Evolutionary conservation across 352 stramenopile species (phyloP), one percentile per base, ranked within the genome.

Genomic region (Pythium myriotylum): DNA sequence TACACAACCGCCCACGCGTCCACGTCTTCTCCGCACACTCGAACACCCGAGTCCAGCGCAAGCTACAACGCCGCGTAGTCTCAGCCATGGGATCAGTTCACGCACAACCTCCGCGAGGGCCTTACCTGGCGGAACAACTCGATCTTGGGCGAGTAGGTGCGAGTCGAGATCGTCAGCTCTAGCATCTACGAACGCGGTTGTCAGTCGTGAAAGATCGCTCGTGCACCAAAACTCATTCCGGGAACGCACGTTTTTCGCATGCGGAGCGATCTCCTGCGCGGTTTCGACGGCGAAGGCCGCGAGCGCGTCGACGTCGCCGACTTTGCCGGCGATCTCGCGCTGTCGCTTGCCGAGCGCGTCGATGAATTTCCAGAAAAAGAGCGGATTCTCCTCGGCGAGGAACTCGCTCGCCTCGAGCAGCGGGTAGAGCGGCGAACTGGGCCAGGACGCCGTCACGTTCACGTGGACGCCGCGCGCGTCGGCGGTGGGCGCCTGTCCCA

Each of bases 1-100:
- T 95, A 95, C 17, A 92, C 72, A 3, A 95, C 72, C 1, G 82
- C 77, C 86, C 86, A 95, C 27, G 84, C 76, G 0, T 86, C 71
- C 0, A 70, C 76, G 9, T 84, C 58, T 2, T 59, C 46, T 12
- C 81, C 79, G 64, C 82, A 93, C 7, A 71, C 59, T 24, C 84
- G 84, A 35, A 78, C 66, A 8, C 72, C 64, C 19, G 86, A 95
- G 60, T 95, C 86, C 66, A 93, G 61, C 1, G 68, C 86, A 24
- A 95, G 62, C 57, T 81, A n/a, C 16, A 43, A n/a, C 4, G 46
- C 10, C 48, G 40, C 32, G 2, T 19, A 14, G 43, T n/a, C n/a
- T 43, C 26, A n/a, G 32, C 26, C n/a, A n/a, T n/a, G n/a, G n/a
- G n/a, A n/a, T n/a, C n/a, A n/a, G n/a, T n/a, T n/a, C n/a, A n/a